Evolutionary conservation across 2,329 filamentous ascomycete species (phyloP), one percentile per base, ranked within the genome.

Genomic region (Knoxdaviesia capensis): DNA sequence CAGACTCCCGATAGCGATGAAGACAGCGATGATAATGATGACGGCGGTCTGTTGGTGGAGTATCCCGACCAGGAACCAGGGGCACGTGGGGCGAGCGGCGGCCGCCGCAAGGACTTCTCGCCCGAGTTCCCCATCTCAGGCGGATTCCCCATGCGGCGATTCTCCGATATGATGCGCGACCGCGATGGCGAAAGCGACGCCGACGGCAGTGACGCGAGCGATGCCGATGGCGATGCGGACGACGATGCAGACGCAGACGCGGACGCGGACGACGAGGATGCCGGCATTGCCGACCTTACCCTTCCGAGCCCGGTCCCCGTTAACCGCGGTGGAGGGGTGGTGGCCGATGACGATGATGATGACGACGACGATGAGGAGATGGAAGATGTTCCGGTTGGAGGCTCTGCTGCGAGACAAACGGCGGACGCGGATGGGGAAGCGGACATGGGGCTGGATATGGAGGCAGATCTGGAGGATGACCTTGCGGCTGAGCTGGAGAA

Each of bases 401-500:
- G 47, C 45, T 7, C 42, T 31, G 37, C 36, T 31, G 37, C 48
- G 39, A 31, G 49, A 48, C 11, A 48, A 45, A 40, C 48, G 45
- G 7, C 51, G 53, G 39, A 43, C 3, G 39, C 29, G 11, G 44
- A 39, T 28, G 30, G 38, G 31, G 44, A 46, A 28, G 44, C 44
- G 6, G 49, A 49, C 6, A 47, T 46, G 6, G 49, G 45, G 31
- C 53, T 51, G 7, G 54, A 59, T 41, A 47, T 59, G 34, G 57
- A 57, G 42, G 56, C 56, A 28, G 60, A 63, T 20, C 49, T 64
- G 39, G 69, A 70, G 45, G 68, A 70, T 50, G 63, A 67, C 31
- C 54, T 76, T 36, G 70, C 69, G 42, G 68, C 66, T 28, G 70
- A 74, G 49, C 60, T 77, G 53, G 69, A 71, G 49, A 69, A 69